Evolutionary conservation across 306 rosid species (phyloP).

Genomic region (Prunus davidiana): DNA sequence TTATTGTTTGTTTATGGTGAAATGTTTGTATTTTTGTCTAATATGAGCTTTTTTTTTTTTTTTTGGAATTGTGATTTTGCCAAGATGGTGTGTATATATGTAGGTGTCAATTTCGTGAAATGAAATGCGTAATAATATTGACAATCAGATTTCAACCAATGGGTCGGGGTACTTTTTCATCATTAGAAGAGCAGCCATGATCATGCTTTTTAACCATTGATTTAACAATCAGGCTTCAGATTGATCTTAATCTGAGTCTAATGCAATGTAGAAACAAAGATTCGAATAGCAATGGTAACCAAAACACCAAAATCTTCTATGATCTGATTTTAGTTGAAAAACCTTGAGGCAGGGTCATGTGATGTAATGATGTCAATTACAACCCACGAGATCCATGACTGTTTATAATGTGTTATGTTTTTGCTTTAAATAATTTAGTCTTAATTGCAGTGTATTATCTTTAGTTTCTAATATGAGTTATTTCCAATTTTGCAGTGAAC

Average conservation of each 20-base stretch:
- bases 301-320: not conserved
- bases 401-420: not conserved
- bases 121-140: not conserved
- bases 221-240: not conserved
- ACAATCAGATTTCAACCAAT: not conserved
- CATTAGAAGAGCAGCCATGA: not conserved
- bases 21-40: not conserved
- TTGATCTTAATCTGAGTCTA: not conserved
- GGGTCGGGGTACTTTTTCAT: not conserved
- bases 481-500: constrained; percentile 53
- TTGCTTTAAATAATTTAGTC: not conserved
- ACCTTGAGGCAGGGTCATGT: not conserved
- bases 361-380: not conserved
- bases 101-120: not conserved
- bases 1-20: not conserved
- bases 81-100: not conserved
- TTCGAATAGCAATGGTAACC: not conserved
- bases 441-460: not conserved
- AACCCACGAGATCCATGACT: not conserved
- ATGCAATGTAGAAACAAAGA: not conserved
- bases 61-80: not conserved
- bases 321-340: not conserved
- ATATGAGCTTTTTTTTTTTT: no score
- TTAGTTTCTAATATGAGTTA: not conserved
- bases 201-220: not conserved